phyloP scores from a whole-genome alignment of 2,329 filamentous ascomycete genomes.

The Amphichorda felina region DNA sequence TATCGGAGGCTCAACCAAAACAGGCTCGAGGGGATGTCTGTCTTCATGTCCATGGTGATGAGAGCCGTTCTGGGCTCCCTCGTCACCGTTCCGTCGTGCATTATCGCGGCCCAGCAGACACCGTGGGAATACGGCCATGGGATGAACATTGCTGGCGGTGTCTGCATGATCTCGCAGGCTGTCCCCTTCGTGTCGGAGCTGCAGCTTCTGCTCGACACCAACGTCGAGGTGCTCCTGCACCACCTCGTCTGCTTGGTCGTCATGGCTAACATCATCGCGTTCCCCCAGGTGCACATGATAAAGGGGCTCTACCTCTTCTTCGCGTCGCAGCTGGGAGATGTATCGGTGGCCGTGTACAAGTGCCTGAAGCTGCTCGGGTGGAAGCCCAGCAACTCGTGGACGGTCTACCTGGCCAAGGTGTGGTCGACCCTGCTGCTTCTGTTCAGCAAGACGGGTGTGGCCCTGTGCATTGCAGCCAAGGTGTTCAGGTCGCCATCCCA shows the following conservation, averaged over 20 bases:
- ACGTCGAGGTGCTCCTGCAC: slow-evolving; percentile 11
- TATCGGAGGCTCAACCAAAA: slow-evolving; percentile 8
- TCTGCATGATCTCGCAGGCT: slow-evolving; percentile 13
- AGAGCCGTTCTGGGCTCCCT: slow-evolving; percentile 5
- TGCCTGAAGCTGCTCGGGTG: slow-evolving; percentile 9
- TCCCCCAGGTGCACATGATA: slow-evolving; percentile 11
- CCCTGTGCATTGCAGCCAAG: slow-evolving; percentile 8
- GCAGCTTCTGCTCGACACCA: slow-evolving; percentile 6
- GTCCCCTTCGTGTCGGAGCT: slow-evolving; percentile 12
- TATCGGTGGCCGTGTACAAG: slow-evolving; percentile 8
- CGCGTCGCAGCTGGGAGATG: slow-evolving; percentile 12
- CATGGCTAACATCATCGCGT: slow-evolving; percentile 9
- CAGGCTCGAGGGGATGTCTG: slow-evolving; percentile 6
- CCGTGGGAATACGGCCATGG: slow-evolving; percentile 9
- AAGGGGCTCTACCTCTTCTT: slow-evolving; percentile 13
- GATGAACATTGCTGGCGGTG: slow-evolving; percentile 8
- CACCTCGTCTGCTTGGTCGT: slow-evolving; percentile 12
- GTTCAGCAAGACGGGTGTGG: slow-evolving; percentile 7
- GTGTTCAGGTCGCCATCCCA: slow-evolving; percentile 9
- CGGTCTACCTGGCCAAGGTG: slow-evolving; percentile 7
- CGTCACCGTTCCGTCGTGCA: slow-evolving; percentile 7
- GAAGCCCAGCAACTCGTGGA: slow-evolving; percentile 6
- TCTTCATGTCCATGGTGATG: slow-evolving; percentile 7
- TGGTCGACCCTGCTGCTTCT: slow-evolving; percentile 6
- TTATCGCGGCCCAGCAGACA: slow-evolving; percentile 9